phyloP scores from a whole-genome alignment of 78 protist species.

The Dictyostelium citrinum region DNA sequence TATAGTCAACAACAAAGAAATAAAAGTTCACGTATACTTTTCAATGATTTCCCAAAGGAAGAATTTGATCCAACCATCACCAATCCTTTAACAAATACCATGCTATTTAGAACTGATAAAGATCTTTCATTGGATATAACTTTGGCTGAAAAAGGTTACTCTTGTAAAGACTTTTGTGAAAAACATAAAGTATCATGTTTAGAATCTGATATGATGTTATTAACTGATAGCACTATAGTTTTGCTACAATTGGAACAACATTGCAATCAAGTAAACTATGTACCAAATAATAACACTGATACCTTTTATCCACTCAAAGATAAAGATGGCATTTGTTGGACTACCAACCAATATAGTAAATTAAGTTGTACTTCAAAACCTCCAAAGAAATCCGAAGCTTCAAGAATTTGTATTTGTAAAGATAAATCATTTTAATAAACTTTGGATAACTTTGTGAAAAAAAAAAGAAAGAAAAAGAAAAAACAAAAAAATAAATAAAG shows the following conservation, averaged over 20 bases:
- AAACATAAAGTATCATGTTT: not conserved
- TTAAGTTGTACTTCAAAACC: slow-evolving; percentile 6
- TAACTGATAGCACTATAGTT: not conserved
- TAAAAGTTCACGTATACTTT: not conserved
- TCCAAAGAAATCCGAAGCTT: not conserved
- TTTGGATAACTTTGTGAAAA: not conserved
- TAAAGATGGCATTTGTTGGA: slow-evolving; percentile 7
- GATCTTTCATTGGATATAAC: not conserved
- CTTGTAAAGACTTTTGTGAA: slow-evolving; percentile 22
- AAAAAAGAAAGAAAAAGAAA: not conserved
- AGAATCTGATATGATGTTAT: slow-evolving; percentile 29
- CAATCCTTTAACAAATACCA: not conserved
- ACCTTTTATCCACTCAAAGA: not conserved
- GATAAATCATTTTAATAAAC: not conserved
- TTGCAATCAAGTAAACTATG: not conserved
- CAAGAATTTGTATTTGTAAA: slow-evolving; percentile 26
- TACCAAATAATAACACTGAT: too few species aligned
- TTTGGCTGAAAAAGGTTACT: not conserved
- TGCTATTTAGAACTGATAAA: not conserved
- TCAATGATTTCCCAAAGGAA: not conserved
- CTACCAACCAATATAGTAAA: not conserved
- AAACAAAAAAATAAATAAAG: not conserved
- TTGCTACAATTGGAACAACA: not conserved
- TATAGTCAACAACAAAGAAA: not conserved
- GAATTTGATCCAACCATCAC: not conserved